These are phyloP conservation scores for Neoboletus magnificus DNA, from an alignment of 768 basidiomycete species.

Conservation along the genomic window DNA sequence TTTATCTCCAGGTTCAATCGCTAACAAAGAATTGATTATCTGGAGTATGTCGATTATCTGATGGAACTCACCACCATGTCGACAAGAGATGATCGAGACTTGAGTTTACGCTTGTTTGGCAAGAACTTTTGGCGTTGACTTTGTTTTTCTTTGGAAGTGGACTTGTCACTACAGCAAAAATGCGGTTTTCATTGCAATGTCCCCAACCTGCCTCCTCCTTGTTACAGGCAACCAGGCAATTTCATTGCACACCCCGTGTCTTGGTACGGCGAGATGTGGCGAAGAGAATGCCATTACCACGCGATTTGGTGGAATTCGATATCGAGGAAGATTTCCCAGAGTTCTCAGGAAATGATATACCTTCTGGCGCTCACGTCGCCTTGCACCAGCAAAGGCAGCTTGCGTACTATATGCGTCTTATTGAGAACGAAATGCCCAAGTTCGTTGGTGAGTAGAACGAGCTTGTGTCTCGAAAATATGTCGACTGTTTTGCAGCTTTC, in stretches of 20 bases:
- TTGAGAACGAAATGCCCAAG: slow-evolving; percentile 86
- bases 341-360: slow-evolving; percentile 53
- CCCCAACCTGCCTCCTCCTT: slow-evolving; percentile 10
- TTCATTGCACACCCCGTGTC: slow-evolving; percentile 24
- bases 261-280: slow-evolving; percentile 15
- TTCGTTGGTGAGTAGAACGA: slow-evolving; percentile 62
- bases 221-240: slow-evolving; percentile 13
- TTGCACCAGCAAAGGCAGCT: slow-evolving; percentile 71
- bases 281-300: slow-evolving; percentile 36
- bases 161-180: slow-evolving; percentile 2
- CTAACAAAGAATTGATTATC: slow-evolving; percentile 30
- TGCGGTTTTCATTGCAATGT: slow-evolving; percentile 21
- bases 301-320: slow-evolving; percentile 34
- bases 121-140: not conserved
- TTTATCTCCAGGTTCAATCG: slow-evolving; percentile 64
- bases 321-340: slow-evolving; percentile 36
- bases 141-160: not conserved
- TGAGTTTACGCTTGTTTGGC: slow-evolving; percentile 28
- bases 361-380: slow-evolving; percentile 67
- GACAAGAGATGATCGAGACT: not conserved
- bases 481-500: slow-evolving; percentile 51
- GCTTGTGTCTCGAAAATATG: slow-evolving; percentile 5
- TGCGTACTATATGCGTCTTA: slow-evolving; percentile 76
- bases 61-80: slow-evolving; percentile 51
- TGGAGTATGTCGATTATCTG: not conserved